A percentile compares a stretch with the other conserved stretches of the same genome.
Conservation (phyloP, 2,329 filamentous ascomycete species). For the Sporothrix mexicana region DNA sequence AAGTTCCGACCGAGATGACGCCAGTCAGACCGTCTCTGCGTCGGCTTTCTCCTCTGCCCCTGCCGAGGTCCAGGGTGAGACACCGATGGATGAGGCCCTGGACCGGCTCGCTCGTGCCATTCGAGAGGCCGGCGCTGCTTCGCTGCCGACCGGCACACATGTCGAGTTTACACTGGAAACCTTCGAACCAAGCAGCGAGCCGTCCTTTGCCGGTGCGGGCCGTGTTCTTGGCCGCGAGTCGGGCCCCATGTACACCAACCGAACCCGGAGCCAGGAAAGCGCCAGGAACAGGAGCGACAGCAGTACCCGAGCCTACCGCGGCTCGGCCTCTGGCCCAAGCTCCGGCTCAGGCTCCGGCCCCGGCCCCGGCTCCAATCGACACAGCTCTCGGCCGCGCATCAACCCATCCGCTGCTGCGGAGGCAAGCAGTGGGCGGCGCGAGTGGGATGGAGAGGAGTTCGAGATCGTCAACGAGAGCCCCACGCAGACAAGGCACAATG, state of each 20-base stretch:
- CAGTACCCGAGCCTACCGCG: background rate
- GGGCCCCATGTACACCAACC: background rate
- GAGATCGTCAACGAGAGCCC: background rate
- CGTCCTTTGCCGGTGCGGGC: background rate
- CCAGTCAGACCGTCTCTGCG: background rate
- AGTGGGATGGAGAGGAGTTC: background rate
- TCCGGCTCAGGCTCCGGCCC: background rate
- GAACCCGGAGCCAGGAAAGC: background rate
- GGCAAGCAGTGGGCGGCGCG: background rate
- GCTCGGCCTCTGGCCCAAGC: background rate
- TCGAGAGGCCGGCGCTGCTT: background rate
- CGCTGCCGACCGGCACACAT: slow-evolving; percentile 11
- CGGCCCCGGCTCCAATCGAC: background rate
- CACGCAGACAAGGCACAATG: background rate
- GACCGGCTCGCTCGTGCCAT: slow-evolving; percentile 8
- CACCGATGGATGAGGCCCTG: background rate
- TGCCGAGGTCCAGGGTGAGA: too few relatives aligned
- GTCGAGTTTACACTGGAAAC: background rate
- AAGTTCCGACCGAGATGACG: too few relatives aligned
- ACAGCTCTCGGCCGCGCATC: too few relatives aligned
- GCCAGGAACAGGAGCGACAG: background rate
- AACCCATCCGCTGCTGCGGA: background rate
- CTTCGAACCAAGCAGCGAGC: background rate
- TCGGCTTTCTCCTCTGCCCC: background rate
- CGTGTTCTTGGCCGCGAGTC: slow-evolving; percentile 14